Evolutionary conservation across 768 basidiomycete species (phyloP).

Genomic region (Lyophyllum atratum): DNA sequence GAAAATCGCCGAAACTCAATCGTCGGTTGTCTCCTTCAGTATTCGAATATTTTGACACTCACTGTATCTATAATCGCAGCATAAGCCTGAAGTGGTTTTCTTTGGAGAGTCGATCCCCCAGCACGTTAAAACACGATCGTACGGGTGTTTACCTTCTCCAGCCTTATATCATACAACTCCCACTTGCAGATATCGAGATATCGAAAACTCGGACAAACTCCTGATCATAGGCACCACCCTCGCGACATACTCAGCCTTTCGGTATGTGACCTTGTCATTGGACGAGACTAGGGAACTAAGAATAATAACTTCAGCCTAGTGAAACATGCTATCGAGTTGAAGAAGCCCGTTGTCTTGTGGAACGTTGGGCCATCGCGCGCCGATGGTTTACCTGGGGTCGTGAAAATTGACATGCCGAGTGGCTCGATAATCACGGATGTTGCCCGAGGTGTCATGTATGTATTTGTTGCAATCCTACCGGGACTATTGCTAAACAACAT

Average conservation of each 20-base stretch:
- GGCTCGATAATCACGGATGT: slow-evolving; percentile 74
- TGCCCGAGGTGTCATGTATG: slow-evolving; percentile 62
- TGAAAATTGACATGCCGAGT: slow-evolving; percentile 78
- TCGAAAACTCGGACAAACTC: slow-evolving; percentile 65
- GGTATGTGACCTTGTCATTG: slow-evolving; percentile 41
- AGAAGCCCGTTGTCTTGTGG: slow-evolving; percentile 79
- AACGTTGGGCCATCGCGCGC: slow-evolving; percentile 91
- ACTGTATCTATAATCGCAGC: slow-evolving; percentile 37
- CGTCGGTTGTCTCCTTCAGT: slow-evolving; percentile 42
- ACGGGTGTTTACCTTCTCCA: slow-evolving; percentile 25
- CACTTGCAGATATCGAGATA: slow-evolving; percentile 48
- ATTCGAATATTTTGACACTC: neutral
- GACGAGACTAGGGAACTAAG: neutral
- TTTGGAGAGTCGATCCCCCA: slow-evolving; percentile 87
- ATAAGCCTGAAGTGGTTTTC: slow-evolving; percentile 84
- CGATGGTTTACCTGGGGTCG: slow-evolving; percentile 65
- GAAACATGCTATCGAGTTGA: slow-evolving; percentile 72
- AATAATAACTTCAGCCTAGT: slow-evolving; percentile 55
- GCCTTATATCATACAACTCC: neutral
- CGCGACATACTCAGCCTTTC: slow-evolving; percentile 91
- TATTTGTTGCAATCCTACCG: slow-evolving; percentile 12
- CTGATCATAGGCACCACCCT: slow-evolving; percentile 88
- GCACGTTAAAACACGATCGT: slow-evolving; percentile 72
- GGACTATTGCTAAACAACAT: slow-evolving; percentile 6
- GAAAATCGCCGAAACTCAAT: slow-evolving; percentile 61